Percentiles rank a stretch among this genome's conserved stretches.
phyloP scores from a whole-genome alignment of 768 basidiomycete species.

The Brasilioporus rufonigricans region DNA sequence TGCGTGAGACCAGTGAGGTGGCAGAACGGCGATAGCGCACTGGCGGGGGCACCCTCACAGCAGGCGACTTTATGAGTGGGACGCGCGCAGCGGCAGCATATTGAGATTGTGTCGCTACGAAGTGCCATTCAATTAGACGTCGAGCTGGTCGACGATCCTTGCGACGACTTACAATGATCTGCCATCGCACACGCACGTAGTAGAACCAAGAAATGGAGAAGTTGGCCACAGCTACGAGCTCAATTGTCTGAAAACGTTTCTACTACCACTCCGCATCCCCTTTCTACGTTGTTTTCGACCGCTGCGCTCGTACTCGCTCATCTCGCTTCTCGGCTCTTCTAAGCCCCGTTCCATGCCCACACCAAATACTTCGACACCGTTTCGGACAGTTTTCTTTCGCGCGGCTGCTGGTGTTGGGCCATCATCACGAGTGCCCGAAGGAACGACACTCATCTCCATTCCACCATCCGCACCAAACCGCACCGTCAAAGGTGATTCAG shows the following conservation, averaged over 20 bases:
- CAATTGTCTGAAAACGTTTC: constrained; percentile 64
- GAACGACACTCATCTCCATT: constrained; percentile 85
- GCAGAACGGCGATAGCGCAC: constrained; percentile 39
- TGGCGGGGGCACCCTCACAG: constrained; percentile 78
- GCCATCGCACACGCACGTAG: constrained; percentile 6
- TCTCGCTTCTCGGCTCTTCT: constrained; percentile 41
- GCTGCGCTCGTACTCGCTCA: constrained; percentile 64
- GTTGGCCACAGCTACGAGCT: constrained; percentile 14
- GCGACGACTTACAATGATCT: constrained; percentile 21
- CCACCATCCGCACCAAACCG: constrained; percentile 51
- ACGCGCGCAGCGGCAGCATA: constrained; percentile 74
- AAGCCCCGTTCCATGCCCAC: constrained; percentile 86
- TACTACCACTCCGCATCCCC: constrained; percentile 85
- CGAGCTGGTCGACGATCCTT: not conserved
- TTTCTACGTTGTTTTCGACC: constrained; percentile 81
- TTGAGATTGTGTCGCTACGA: constrained; percentile 48
- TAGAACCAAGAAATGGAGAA: not conserved
- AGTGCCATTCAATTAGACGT: not conserved
- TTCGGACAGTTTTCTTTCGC: constrained; percentile 40
- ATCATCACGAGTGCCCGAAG: constrained; percentile 37
- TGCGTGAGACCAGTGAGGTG: not conserved
- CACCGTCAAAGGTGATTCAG: constrained; percentile 14
- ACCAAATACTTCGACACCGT: constrained; percentile 78
- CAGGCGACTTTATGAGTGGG: constrained; percentile 91
- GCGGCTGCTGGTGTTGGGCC: constrained; percentile 10